phyloP scores from a whole-genome alignment of 108 stramenopile species.

The Skeletonema grethae region DNA sequence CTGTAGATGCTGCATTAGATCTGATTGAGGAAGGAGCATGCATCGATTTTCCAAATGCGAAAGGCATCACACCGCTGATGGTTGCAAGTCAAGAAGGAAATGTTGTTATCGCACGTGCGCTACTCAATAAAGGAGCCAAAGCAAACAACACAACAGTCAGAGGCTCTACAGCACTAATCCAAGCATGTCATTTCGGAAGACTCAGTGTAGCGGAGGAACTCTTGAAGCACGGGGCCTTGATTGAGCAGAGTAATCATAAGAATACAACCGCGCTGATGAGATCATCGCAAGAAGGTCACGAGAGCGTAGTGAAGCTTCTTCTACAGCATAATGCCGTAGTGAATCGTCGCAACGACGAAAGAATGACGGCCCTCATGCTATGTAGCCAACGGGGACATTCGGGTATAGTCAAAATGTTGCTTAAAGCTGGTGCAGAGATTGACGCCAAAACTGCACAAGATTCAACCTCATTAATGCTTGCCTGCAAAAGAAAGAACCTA shows the following conservation, averaged over 20 bases:
- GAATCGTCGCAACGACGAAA: slow-evolving; percentile 77
- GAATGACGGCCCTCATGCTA: slow-evolving; percentile 88
- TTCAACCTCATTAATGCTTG: slow-evolving; percentile 85
- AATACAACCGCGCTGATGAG: slow-evolving; percentile 90
- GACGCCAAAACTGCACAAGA: slow-evolving; percentile 70
- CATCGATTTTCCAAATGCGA: slow-evolving; percentile 48
- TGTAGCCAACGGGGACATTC: slow-evolving; percentile 85
- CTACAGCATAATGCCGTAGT: slow-evolving; percentile 58
- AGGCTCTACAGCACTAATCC: slow-evolving; percentile 84
- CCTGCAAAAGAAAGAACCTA: slow-evolving; percentile 80
- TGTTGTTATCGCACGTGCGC: slow-evolving; percentile 55
- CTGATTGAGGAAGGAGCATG: slow-evolving; percentile 46
- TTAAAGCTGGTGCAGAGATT: slow-evolving; percentile 67
- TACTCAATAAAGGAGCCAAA: slow-evolving; percentile 52
- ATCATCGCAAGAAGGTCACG: slow-evolving; percentile 85
- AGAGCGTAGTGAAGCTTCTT: slow-evolving; percentile 49
- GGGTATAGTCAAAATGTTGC: slow-evolving; percentile 63
- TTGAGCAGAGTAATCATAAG: slow-evolving; percentile 78
- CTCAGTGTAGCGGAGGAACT: slow-evolving; percentile 63
- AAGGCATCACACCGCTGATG: slow-evolving; percentile 81
- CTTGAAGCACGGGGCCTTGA: slow-evolving; percentile 50
- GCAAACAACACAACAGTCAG: slow-evolving; percentile 44
- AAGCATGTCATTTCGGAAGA: slow-evolving; percentile 86
- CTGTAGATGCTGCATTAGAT: slow-evolving; percentile 43
- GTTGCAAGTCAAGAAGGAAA: slow-evolving; percentile 79